Base-by-base conservation (phyloP, 2,329 filamentous ascomycete species). In the Geoglossum cookeanum region DNA sequence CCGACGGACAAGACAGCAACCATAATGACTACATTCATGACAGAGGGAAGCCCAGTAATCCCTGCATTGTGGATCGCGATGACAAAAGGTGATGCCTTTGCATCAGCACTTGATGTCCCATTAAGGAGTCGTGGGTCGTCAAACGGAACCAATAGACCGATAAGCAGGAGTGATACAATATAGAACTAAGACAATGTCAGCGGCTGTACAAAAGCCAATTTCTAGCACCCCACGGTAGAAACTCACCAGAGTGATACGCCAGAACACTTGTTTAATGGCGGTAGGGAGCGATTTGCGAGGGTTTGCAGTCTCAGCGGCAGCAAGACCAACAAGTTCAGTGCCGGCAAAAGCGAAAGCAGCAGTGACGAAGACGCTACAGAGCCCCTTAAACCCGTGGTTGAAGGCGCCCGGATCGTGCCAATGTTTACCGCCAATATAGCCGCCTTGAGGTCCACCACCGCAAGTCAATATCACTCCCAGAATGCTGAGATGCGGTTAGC, bases 21-120 rank as follows among this genome's bases (percentile, higher is more conserved):
- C 66, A 96, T 81, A 67, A 96, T 95, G 60, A 96, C 88, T n/a
- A 81, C 82, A 69, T 97, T 96, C 85, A 96, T 94, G 57, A 96
- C 78, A 0, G 85, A 90, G 1, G 88, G 87, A 2, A 96, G 78
- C 1, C 84, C 83, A 47, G 79, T 72, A 64, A 96, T 94, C 7
- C 87, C 84, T 1, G 89, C 88, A 61, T 89, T 84, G 62, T 85
- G 75, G 63, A 95, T 94, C 60, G 90, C 87, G 64, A 96, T 94
- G 64, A 96, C 90, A 68, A 96, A 96, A 1, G 91, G 91, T 2
- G 88, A 94, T 1, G 88, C 85, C 30, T 81, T 80, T 48, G 83
- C 79, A 66, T 89, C 80, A 54, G 78, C 78, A n/a, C 74, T 73
- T 57, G 73, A 77, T 29, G 68, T 72, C 45, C 75, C 74, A 9